A percentile compares a stretch with the other conserved stretches of the same genome.
phyloP scores from a whole-genome alignment of 345 rosid genomes.

The Aquilaria yunnanensis region DNA sequence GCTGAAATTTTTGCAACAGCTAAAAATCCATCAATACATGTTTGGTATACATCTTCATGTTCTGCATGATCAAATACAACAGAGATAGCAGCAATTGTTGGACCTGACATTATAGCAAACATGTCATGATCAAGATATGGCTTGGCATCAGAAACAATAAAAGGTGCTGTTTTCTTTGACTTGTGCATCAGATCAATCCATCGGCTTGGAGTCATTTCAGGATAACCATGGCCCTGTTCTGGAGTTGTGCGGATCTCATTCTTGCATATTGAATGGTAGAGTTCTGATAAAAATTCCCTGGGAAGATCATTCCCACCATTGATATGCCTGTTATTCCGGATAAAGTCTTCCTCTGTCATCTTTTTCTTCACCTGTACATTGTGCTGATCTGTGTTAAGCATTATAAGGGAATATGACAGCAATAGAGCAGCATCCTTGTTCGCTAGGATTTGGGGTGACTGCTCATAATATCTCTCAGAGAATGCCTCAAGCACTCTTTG shows the following conservation, averaged over 20 bases:
- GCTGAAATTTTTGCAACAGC: constrained; percentile 98
- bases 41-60: constrained; percentile 89
- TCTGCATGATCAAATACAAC: constrained; percentile 99
- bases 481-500: constrained; percentile 99
- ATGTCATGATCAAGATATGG: constrained; percentile 95
- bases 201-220: constrained; percentile 99
- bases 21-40: constrained; percentile 95
- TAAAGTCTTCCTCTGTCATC: constrained; percentile 98
- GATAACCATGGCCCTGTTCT: constrained; percentile 86
- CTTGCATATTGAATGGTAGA: constrained; percentile 85
- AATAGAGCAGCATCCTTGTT: constrained; percentile 97
- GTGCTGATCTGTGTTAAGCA: constrained; percentile 99
- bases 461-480: constrained; percentile 96
- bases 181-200: constrained; percentile 99
- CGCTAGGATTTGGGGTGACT: constrained; percentile 80
- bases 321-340: constrained; percentile 86
- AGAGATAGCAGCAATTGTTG: constrained; percentile 97
- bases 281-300: constrained; percentile 77
- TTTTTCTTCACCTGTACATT: constrained; percentile 96
- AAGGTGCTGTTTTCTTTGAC: constrained; percentile 88
- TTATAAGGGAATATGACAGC: constrained; percentile 86
- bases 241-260: constrained; percentile 98
- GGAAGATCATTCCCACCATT: constrained; percentile 93
- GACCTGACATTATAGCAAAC: constrained; percentile 99
- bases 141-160: constrained; percentile 65